These are phyloP conservation scores for Umbelopsis sp. DNA, from an alignment of 192 early-diverging fungal species.

Conservation along the genomic window DNA sequence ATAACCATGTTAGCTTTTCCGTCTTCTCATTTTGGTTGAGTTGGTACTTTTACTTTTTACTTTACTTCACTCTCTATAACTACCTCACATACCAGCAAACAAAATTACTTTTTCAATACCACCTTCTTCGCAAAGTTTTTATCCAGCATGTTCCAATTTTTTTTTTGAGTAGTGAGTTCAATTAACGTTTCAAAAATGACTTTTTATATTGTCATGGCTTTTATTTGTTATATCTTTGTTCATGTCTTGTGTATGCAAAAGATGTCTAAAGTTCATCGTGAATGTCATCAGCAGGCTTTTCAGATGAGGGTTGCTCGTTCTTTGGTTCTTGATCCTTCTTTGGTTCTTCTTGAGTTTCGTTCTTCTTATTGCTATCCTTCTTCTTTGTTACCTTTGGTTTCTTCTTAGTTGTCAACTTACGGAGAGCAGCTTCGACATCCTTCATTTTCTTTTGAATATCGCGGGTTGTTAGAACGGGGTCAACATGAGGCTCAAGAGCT, in stretches of 20 bases:
- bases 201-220: neutral
- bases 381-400: constrained; percentile 46
- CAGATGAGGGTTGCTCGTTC: neutral
- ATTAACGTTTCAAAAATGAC: neutral
- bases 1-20: too few species aligned
- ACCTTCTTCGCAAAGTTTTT: too few species aligned
- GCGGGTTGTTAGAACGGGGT: constrained; percentile 63
- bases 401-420: constrained; percentile 61
- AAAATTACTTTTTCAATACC: too few species aligned
- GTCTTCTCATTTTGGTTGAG: too few species aligned
- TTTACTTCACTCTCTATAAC: too few species aligned
- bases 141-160: too few species aligned
- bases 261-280: constrained; percentile 13
- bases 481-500: constrained; percentile 52
- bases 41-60: too few species aligned
- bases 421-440: constrained; percentile 53
- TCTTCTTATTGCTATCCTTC: constrained; percentile 32
- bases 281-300: neutral
- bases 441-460: constrained; percentile 56
- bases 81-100: too few species aligned
- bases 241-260: constrained; percentile 3
- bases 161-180: neutral
- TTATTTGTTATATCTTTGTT: neutral
- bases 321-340: constrained; percentile 2
- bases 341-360: constrained; percentile 17